phyloP scores from a whole-genome alignment of 208 protist genomes.

The Trypanosoma theileri region DNA sequence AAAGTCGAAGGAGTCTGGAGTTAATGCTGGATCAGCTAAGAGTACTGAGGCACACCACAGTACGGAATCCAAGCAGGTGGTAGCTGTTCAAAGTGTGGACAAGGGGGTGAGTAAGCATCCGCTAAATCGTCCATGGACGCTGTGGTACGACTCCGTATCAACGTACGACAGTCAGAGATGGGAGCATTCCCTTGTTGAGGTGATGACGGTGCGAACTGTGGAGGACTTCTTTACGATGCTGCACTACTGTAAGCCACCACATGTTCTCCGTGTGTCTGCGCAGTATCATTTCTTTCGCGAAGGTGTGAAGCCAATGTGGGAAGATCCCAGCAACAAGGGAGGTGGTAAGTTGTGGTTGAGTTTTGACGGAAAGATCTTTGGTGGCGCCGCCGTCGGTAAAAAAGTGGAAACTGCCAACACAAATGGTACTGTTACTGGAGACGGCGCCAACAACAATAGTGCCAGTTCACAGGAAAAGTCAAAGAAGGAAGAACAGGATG shows the following conservation, averaged over 20 bases:
- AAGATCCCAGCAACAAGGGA: slow-evolving; percentile 85
- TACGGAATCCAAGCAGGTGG: neutral
- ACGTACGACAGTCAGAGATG: slow-evolving; percentile 77
- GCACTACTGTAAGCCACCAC: slow-evolving; percentile 82
- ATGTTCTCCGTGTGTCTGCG: slow-evolving; percentile 69
- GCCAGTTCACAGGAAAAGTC: slow-evolving; percentile 9
- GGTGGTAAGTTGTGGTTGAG: slow-evolving; percentile 77
- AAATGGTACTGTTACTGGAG: slow-evolving; percentile 20
- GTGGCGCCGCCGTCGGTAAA: neutral
- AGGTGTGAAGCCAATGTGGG: slow-evolving; percentile 91
- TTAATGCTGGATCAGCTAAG: neutral
- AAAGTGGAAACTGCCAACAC: slow-evolving; percentile 8
- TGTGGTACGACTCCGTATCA: slow-evolving; percentile 86
- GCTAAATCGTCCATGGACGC: slow-evolving; percentile 70
- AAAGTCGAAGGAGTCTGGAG: slow-evolving; percentile 4
- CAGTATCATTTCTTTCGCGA: slow-evolving; percentile 93
- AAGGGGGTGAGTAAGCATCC: slow-evolving; percentile 32
- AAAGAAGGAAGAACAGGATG: slow-evolving; percentile 20
- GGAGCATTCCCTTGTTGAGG: slow-evolving; percentile 73
- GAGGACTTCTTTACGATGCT: slow-evolving; percentile 90
- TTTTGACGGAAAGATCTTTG: slow-evolving; percentile 38
- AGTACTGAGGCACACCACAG: neutral
- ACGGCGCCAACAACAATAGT: slow-evolving; percentile 24
- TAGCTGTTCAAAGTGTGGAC: neutral
- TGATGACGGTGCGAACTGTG: slow-evolving; percentile 79